Evolutionary conservation across 164 flowering plant genomes (phyloP).

Genomic region (Macadamia integrifolia): DNA sequence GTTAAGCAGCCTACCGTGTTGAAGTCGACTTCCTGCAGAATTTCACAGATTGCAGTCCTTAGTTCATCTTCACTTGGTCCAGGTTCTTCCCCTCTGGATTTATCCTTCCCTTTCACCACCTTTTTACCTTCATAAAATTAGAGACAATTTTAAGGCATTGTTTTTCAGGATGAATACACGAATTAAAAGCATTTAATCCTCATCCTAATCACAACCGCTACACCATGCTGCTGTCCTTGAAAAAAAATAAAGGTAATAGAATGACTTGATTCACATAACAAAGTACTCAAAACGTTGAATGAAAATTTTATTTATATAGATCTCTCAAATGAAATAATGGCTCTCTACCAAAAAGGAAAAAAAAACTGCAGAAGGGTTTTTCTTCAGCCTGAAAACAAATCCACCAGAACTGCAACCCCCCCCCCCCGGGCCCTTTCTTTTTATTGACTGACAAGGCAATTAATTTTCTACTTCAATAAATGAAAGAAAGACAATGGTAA

Average conservation of each 20-base stretch:
- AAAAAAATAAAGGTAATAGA: not conserved
- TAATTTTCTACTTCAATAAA: not conserved
- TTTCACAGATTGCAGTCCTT: constrained; percentile 62
- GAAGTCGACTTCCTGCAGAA: constrained; percentile 86
- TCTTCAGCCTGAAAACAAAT: no score
- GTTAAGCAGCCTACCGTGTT: constrained; percentile 60
- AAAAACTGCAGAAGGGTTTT: no score
- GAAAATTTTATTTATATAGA: no score
- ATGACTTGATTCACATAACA: not conserved
- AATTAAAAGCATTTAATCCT: no score
- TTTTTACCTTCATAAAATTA: constrained; percentile 23
- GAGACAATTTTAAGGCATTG: not conserved
- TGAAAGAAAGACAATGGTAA: not conserved
- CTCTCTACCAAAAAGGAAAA: no score
- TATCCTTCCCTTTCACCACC: constrained; percentile 48
- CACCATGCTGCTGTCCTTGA: not conserved
- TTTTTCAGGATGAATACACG: not conserved
- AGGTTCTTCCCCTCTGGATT: constrained; percentile 39
- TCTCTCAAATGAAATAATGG: no score
- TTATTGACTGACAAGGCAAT: not conserved
- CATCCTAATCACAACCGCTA: not conserved
- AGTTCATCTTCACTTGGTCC: constrained; percentile 63
- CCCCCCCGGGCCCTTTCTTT: not conserved
- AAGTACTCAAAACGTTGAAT: no score
- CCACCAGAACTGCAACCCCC: not conserved